Percentiles rank a stretch among this genome's conserved stretches.
These are phyloP conservation scores for Colletotrichum karsti DNA, from an alignment of 2,329 filamentous ascomycete species.

Conservation along the genomic window DNA sequence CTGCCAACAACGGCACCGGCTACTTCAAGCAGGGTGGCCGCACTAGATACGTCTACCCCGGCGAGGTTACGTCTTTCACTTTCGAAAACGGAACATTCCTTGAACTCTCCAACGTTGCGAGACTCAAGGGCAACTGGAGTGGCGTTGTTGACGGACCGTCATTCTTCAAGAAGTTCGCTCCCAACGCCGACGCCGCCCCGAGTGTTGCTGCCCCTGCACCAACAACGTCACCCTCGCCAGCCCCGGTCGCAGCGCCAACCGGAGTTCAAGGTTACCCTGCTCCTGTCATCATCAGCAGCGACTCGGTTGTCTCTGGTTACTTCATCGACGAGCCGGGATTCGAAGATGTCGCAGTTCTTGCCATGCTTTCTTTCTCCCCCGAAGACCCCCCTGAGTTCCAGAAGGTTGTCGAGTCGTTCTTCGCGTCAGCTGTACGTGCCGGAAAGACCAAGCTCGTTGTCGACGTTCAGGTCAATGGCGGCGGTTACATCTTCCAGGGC, in stretches of 20 bases:
- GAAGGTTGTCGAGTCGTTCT: slow-evolving; percentile 41
- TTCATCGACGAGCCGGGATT: slow-evolving; percentile 42
- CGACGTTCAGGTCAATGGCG: slow-evolving; percentile 65
- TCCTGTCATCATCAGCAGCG: slow-evolving; percentile 36
- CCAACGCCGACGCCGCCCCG: neutral
- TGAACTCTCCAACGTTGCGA: slow-evolving; percentile 38
- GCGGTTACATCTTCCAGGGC: slow-evolving; percentile 64
- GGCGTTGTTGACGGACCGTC: slow-evolving; percentile 40
- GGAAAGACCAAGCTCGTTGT: slow-evolving; percentile 70
- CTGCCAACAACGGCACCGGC: slow-evolving; percentile 30
- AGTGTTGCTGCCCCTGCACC: neutral
- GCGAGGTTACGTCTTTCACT: slow-evolving; percentile 41
- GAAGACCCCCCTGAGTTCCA: slow-evolving; percentile 43
- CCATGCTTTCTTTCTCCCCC: slow-evolving; percentile 35
- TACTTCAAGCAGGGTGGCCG: slow-evolving; percentile 41
- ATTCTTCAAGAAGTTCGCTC: slow-evolving; percentile 42
- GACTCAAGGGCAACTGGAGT: slow-evolving; percentile 36
- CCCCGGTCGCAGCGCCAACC: neutral
- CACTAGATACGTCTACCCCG: slow-evolving; percentile 34
- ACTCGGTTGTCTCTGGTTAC: slow-evolving; percentile 38
- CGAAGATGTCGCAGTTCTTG: slow-evolving; percentile 42
- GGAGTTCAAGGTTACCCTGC: slow-evolving; percentile 34
- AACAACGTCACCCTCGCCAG: neutral
- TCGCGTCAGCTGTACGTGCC: slow-evolving; percentile 43
- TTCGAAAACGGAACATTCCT: slow-evolving; percentile 44